Percentiles rank a stretch among this genome's conserved stretches.
These are phyloP conservation scores for Fusarium sambucinum DNA, from an alignment of 2,329 filamentous ascomycete genomes.

Conservation along the genomic window DNA sequence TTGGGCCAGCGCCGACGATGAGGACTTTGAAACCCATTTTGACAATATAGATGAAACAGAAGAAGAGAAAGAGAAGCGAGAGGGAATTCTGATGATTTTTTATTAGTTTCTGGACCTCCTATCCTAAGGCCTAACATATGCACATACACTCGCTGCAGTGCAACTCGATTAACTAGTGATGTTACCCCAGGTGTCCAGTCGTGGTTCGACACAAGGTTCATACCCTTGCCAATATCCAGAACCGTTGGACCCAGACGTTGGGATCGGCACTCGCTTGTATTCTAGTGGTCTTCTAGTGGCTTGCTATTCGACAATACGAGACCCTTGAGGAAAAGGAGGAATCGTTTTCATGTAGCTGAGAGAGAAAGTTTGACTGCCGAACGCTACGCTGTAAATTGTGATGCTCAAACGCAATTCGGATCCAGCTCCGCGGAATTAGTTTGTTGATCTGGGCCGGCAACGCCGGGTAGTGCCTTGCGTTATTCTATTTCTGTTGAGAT, in stretches of 20 bases:
- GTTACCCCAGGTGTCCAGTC: neutral
- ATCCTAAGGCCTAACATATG: neutral
- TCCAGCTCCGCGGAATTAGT: neutral
- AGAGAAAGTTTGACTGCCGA: conserved; percentile 8
- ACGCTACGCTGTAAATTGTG: conserved; percentile 18
- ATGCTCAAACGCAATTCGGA: neutral
- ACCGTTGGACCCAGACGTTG: conserved; percentile 12
- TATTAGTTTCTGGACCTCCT: neutral
- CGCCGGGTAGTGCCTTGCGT: neutral
- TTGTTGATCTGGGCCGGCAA: neutral
- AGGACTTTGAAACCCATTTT: conserved; percentile 27
- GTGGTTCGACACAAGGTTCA: neutral
- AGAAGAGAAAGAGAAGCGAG: neutral
- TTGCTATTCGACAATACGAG: conserved; percentile 3
- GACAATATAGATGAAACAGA: neutral
- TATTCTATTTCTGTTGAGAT: neutral
- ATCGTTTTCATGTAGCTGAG: neutral
- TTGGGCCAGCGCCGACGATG: conserved; percentile 25
- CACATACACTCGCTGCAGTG: neutral
- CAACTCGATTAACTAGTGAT: neutral
- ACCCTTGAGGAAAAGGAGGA: neutral
- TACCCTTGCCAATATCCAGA: neutral
- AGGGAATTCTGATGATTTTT: neutral
- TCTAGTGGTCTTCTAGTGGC: neutral
- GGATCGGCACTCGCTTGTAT: conserved; percentile 24